phyloP scores from a whole-genome alignment of 352 stramenopile species.

The Phytophthora cryptogea region DNA sequence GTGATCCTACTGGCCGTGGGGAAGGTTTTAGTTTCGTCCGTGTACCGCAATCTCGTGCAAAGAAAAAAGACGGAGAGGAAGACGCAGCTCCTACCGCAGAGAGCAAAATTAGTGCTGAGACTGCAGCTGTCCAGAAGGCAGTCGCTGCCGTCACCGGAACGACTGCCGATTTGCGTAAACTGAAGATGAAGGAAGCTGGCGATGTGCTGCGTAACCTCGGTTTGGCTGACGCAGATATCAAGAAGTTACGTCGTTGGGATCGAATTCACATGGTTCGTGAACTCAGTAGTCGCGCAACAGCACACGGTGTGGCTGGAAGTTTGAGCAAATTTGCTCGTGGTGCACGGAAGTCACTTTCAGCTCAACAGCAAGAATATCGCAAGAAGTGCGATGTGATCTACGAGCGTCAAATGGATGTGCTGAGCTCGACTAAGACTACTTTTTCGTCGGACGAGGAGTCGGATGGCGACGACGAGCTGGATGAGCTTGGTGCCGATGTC shows the following conservation, averaged over 20 bases:
- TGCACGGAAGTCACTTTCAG: conserved; percentile 77
- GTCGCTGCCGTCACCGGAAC: conserved; percentile 82
- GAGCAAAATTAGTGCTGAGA: conserved; percentile 55
- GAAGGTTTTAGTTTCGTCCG: conserved; percentile 88
- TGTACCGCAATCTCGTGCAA: conserved; percentile 73
- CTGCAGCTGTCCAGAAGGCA: conserved; percentile 73
- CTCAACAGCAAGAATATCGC: conserved; percentile 85
- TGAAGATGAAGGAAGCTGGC: conserved; percentile 88
- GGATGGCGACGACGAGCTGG: conserved; percentile 69
- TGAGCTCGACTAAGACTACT: conserved; percentile 57
- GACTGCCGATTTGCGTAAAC: conserved; percentile 82
- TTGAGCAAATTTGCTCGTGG: conserved; percentile 85
- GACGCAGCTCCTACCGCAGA: conserved; percentile 43
- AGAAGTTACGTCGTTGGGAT: conserved; percentile 83
- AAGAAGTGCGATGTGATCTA: conserved; percentile 88
- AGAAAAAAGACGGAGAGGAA: conserved; percentile 84
- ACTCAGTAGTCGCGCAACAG: conserved; percentile 74
- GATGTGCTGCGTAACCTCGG: conserved; percentile 82
- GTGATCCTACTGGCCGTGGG: conserved; percentile 79
- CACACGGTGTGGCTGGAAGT: conserved; percentile 67
- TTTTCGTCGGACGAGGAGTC: conserved; percentile 83
- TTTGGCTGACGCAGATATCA: conserved; percentile 80
- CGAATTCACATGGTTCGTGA: conserved; percentile 83
- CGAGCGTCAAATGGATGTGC: conserved; percentile 81
- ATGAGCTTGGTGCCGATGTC: conserved; percentile 77